phyloP scores from a whole-genome alignment of 2,329 filamentous ascomycete species.

The Celoporthe dispersa region DNA sequence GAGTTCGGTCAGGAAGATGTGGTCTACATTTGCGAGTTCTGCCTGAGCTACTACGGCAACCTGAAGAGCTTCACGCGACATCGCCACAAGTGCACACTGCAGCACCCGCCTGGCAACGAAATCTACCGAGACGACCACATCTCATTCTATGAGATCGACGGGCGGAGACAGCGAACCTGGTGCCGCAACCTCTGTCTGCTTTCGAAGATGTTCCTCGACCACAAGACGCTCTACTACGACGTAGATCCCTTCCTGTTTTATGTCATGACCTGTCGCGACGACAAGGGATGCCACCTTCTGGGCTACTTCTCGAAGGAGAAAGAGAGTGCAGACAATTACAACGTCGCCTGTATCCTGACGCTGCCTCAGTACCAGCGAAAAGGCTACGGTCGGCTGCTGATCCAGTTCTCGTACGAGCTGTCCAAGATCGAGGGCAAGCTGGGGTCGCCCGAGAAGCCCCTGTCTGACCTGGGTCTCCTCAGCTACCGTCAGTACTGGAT shows the following conservation, averaged over 20 bases:
- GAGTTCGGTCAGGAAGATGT: conserved; percentile 85
- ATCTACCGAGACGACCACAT: conserved; percentile 95
- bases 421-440: conserved; percentile 94
- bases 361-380: conserved; percentile 95
- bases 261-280: conserved; percentile 89
- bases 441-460: conserved; percentile 93
- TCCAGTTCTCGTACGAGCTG: conserved; percentile 97
- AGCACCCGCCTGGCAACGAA: conserved; percentile 95
- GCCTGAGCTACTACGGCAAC: conserved; percentile 86
- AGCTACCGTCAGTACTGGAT: conserved; percentile 98
- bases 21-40: conserved; percentile 97
- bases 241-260: conserved; percentile 99
- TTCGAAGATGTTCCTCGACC: conserved; percentile 94
- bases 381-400: conserved; percentile 89
- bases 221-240: conserved; percentile 98
- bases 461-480: conserved; percentile 89
- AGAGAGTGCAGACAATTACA: conserved; percentile 94
- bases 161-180: conserved; percentile 90
- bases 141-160: conserved; percentile 97
- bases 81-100: conserved; percentile 84
- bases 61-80: conserved; percentile 83
- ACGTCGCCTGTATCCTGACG: conserved; percentile 96
- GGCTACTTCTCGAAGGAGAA: conserved; percentile 99
- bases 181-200: conserved; percentile 94
- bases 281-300: conserved; percentile 92